phyloP scores from a whole-genome alignment of 805 yeast species.

The Saturnispora halmiae region DNA sequence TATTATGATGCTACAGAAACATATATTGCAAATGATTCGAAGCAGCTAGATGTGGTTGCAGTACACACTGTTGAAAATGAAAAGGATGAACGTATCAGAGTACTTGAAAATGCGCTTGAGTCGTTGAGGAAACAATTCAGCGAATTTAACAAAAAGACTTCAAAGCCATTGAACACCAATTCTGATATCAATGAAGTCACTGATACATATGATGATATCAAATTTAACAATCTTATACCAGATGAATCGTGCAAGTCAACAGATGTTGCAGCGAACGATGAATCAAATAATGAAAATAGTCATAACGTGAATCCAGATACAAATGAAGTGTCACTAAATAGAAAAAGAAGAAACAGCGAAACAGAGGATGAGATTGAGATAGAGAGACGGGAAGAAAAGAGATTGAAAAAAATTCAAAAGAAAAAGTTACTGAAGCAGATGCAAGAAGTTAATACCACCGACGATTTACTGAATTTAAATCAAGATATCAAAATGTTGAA shows the following conservation, averaged over 20 bases:
- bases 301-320: background rate
- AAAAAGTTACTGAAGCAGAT: slow-evolving; percentile 4
- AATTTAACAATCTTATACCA: too few relatives aligned
- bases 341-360: background rate
- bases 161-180: background rate
- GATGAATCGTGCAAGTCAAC: too few relatives aligned
- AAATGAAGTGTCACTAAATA: background rate
- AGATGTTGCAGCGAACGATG: too few relatives aligned
- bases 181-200: background rate
- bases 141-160: slow-evolving; percentile 4
- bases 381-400: background rate
- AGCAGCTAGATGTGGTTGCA: too few relatives aligned
- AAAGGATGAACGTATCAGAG: slow-evolving; percentile 1
- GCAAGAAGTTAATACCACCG: background rate
- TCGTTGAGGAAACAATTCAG: slow-evolving; percentile 4
- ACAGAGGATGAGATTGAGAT: background rate
- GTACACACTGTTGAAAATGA: background rate
- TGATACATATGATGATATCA: background rate
- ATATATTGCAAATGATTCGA: too few relatives aligned
- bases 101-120: slow-evolving; percentile 1
- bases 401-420: slow-evolving; percentile 1
- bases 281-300: background rate
- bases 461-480: slow-evolving; percentile 17
- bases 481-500: slow-evolving; percentile 15
- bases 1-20: slow-evolving; percentile 2